phyloP scores from a whole-genome alignment of 768 basidiomycete genomes.

The Sarcodon aspratus region DNA sequence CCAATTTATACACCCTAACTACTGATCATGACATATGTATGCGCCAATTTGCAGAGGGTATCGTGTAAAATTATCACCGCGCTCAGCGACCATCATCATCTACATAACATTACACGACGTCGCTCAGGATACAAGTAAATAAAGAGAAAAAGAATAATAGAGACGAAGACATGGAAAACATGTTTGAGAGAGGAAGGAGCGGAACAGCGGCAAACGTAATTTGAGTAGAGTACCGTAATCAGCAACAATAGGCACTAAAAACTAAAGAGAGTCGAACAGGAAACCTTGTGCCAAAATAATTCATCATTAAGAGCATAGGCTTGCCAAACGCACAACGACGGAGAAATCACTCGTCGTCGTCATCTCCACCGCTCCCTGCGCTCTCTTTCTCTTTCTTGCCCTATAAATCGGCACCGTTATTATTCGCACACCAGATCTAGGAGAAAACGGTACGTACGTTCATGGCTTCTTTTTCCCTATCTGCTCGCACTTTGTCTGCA shows the following conservation, averaged over 20 bases:
- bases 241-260: neutral
- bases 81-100: slow-evolving; percentile 2
- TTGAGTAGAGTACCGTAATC: slow-evolving; percentile 8
- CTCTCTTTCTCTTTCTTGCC: slow-evolving; percentile 27
- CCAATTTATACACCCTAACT: neutral
- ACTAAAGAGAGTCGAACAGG: neutral
- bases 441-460: slow-evolving; percentile 21
- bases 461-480: slow-evolving; percentile 56
- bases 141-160: slow-evolving; percentile 1
- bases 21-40: neutral
- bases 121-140: slow-evolving; percentile 5
- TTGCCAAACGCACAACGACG: neutral
- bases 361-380: slow-evolving; percentile 30
- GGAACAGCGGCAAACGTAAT: slow-evolving; percentile 7
- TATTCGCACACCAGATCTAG: neutral
- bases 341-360: slow-evolving; percentile 25
- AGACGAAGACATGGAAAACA: slow-evolving; percentile 2
- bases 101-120: slow-evolving; percentile 4
- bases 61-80: slow-evolving; percentile 1
- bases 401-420: slow-evolving; percentile 9
- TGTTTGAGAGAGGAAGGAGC: slow-evolving; percentile 1
- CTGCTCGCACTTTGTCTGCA: slow-evolving; percentile 79
- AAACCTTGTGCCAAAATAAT: neutral
- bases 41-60: neutral
- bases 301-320: neutral